Evolutionary conservation across 2,329 filamentous ascomycete species (phyloP), one percentile per base, ranked within the genome.

Genomic region (Cercospora janseana): DNA sequence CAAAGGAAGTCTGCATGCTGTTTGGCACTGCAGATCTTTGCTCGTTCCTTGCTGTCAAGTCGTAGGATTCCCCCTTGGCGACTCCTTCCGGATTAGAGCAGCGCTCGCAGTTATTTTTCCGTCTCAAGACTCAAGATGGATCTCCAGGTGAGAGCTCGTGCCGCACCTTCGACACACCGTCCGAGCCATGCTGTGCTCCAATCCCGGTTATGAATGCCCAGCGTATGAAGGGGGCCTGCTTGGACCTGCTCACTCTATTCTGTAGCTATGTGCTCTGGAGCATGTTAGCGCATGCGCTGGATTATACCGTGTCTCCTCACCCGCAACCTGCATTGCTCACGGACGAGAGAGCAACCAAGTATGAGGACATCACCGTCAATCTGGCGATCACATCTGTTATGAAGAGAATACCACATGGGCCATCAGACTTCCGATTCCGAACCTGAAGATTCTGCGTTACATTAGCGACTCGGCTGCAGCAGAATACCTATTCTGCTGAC

Each of bases 401-500:
- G 27, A 43, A 41, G 12, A 60, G 27, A 49, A 60, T 46, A 56
- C 48, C 10, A 42, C 52, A 8, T 60, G 57, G 57, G 48, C 57
- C 12, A 35, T 29, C 13, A 24, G 46, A 5, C 46, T 60, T 3
- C 46, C 29, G 9, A 51, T 58, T 9, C 53, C 57, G 3, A 49
- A 56, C 15, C 52, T 58, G 35, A 52, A 54, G 23, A 43, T 60
- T 27, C 21, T 56, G 8, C 50, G 55, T 8, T 60, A 60, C 34
- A 40, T 56, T 16, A 54, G 49, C 52, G 55, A 59, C 34, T 50
- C 55, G 24, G 62, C 60, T 1, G 75, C 75, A 4, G 62, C 66
- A 13, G 69, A 75, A 18, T 75, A 76, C 53, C 74, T n/a, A n/a
- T n/a, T n/a, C n/a, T n/a, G n/a, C n/a, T n/a, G 77, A 1, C 76